These are phyloP conservation scores for Sporothrix pallida DNA, from an alignment of 2,329 filamentous ascomycete genomes.

Conservation along the genomic window DNA sequence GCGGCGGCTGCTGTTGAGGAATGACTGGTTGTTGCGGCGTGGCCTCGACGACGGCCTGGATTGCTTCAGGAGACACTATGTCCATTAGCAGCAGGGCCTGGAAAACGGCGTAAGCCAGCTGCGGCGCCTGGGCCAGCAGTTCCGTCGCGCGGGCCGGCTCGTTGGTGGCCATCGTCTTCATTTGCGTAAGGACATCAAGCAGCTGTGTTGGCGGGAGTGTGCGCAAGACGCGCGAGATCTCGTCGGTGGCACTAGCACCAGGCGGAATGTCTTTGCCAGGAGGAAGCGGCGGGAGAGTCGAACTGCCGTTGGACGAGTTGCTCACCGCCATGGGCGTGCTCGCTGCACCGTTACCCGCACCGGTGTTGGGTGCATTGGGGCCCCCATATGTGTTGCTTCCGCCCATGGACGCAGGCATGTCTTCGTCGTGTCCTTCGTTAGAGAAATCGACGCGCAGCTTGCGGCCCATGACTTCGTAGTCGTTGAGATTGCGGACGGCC, in stretches of 20 bases:
- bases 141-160: slow-evolving; percentile 86
- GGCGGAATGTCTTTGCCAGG: slow-evolving; percentile 82
- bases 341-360: background rate
- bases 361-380: background rate
- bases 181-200: slow-evolving; percentile 89
- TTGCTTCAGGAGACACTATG: slow-evolving; percentile 82
- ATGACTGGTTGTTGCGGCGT: slow-evolving; percentile 34
- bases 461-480: slow-evolving; percentile 92
- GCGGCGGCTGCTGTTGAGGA: background rate
- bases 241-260: slow-evolving; percentile 82
- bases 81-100: slow-evolving; percentile 92
- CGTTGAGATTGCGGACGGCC: slow-evolving; percentile 93
- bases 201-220: slow-evolving; percentile 86
- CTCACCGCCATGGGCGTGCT: background rate
- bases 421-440: slow-evolving; percentile 80
- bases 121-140: slow-evolving; percentile 84
- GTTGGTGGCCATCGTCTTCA: slow-evolving; percentile 84
- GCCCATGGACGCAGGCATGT: slow-evolving; percentile 43
- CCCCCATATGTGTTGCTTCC: slow-evolving; percentile 21
- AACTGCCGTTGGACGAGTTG: slow-evolving; percentile 15
- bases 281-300: slow-evolving; percentile 75
- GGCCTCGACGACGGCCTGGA: slow-evolving; percentile 73
- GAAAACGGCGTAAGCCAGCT: slow-evolving; percentile 93
- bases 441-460: slow-evolving; percentile 96
- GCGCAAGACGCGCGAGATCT: slow-evolving; percentile 88